Conservation (phyloP, 768 basidiomycete genomes). For the Imleria badia region DNA sequence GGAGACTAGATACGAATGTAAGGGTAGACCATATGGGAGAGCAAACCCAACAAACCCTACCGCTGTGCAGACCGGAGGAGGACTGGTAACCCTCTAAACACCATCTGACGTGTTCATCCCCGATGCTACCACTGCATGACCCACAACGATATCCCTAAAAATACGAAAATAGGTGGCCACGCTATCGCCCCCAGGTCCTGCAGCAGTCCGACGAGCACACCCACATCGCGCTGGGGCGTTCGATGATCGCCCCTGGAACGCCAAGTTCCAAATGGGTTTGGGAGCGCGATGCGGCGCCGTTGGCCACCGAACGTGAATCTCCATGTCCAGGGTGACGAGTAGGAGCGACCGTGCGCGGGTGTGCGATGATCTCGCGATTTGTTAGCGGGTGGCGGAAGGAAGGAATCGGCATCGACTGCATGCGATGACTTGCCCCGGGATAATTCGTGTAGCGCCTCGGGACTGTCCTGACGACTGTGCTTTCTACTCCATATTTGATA, state of each 20-base stretch:
- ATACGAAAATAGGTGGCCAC: constrained; percentile 36
- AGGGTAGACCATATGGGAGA: not conserved
- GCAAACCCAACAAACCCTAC: not conserved
- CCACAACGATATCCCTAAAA: constrained; percentile 37
- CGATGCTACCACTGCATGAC: constrained; percentile 24
- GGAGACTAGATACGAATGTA: too few species aligned
- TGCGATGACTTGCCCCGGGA: constrained; percentile 4
- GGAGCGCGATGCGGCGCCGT: constrained; percentile 25
- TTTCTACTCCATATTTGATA: constrained; percentile 7
- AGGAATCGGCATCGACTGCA: constrained; percentile 4
- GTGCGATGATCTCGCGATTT: constrained; percentile 8
- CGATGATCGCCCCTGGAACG: constrained; percentile 6
- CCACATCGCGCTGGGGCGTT: constrained; percentile 17
- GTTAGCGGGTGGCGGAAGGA: constrained; percentile 20
- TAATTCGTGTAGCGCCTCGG: constrained; percentile 12
- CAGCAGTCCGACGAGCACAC: constrained; percentile 30
- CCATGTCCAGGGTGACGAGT: constrained; percentile 23
- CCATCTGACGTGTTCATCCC: not conserved
- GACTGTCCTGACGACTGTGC: constrained; percentile 6
- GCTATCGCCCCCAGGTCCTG: constrained; percentile 35
- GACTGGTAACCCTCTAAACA: not conserved
- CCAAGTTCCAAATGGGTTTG: constrained; percentile 15
- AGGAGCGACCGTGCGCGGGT: constrained; percentile 14
- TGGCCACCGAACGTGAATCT: constrained; percentile 24
- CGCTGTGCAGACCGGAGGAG: not conserved